These are phyloP conservation scores for Hypomyces rosellus DNA, from an alignment of 2,329 filamentous ascomycete genomes.

Conservation along the genomic window DNA sequence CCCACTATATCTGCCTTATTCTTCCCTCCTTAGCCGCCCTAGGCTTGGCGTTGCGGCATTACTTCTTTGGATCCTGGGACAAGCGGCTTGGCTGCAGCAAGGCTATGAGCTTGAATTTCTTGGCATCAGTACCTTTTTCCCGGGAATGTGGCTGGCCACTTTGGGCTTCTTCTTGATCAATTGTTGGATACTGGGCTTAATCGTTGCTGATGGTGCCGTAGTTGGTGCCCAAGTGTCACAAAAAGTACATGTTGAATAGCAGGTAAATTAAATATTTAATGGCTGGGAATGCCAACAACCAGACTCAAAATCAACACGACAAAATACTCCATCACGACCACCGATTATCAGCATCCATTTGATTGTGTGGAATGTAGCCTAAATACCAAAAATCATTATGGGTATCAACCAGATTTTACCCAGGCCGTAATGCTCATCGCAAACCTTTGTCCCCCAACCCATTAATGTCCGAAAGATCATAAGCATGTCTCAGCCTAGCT, in stretches of 20 bases:
- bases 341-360: neutral
- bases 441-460: neutral
- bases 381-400: constrained; percentile 7
- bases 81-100: constrained; percentile 71
- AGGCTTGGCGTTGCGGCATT: constrained; percentile 59
- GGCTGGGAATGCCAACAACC: neutral
- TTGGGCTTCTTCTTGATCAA: constrained; percentile 80
- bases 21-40: constrained; percentile 59
- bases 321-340: no score
- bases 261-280: no score
- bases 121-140: constrained; percentile 75
- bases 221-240: neutral
- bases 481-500: constrained; percentile 4
- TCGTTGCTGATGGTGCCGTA: constrained; percentile 58
- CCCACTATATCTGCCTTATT: constrained; percentile 80
- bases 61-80: constrained; percentile 66
- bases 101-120: constrained; percentile 73
- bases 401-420: constrained; percentile 10
- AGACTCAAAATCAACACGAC: no score
- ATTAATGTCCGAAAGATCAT: constrained; percentile 3
- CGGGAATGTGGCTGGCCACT: constrained; percentile 72
- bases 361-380: neutral
- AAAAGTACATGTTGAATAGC: constrained; percentile 21
- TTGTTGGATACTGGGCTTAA: constrained; percentile 76
- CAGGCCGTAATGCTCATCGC: constrained; percentile 5